A percentile compares a stretch with the other conserved stretches of the same genome.
Evolutionary conservation across 768 basidiomycete species (phyloP).

Genomic region (Antrodiella citrinella): DNA sequence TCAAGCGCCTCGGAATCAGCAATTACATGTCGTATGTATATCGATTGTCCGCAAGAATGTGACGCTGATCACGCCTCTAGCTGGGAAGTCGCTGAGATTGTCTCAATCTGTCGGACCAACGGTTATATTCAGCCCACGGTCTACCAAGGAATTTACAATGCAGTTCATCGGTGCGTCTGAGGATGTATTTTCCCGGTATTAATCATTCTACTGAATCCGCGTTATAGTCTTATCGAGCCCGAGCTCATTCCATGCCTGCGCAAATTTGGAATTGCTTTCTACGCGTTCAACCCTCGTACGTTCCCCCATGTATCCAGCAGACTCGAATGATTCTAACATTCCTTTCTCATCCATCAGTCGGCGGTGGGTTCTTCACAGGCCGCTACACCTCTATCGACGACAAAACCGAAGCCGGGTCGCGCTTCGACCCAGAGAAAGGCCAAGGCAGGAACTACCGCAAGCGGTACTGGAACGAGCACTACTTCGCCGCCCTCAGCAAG

Average conservation of each 20-base stretch:
- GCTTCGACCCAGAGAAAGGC: conserved; percentile 41
- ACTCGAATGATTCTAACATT: too few relatives aligned
- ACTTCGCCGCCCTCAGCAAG: conserved; percentile 25
- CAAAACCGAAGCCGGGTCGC: conserved; percentile 39
- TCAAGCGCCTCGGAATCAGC: conserved; percentile 38
- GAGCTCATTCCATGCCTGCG: conserved; percentile 37
- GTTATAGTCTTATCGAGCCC: conserved; percentile 27
- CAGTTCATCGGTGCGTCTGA: conserved; percentile 23
- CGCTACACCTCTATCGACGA: conserved; percentile 27
- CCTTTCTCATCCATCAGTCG: conserved; percentile 17
- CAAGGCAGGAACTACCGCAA: conserved; percentile 40
- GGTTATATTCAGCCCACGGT: conserved; percentile 41
- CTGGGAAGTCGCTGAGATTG: conserved; percentile 40
- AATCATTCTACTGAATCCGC: too few relatives aligned
- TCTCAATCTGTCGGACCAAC: conserved; percentile 31
- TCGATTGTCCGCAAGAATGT: background rate
- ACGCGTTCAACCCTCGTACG: conserved; percentile 34
- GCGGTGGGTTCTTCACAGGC: conserved; percentile 35
- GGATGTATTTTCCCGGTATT: background rate
- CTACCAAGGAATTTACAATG: conserved; percentile 43
- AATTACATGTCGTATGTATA: conserved; percentile 35
- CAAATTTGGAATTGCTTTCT: conserved; percentile 33
- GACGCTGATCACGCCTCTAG: conserved; percentile 7
- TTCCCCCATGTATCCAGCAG: too few relatives aligned
- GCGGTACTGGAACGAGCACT: conserved; percentile 28